A percentile compares a stretch with the other conserved stretches of the same genome.
These are phyloP conservation scores for Metarhizium brunneum DNA, from an alignment of 2,329 filamentous ascomycete genomes.

Conservation along the genomic window DNA sequence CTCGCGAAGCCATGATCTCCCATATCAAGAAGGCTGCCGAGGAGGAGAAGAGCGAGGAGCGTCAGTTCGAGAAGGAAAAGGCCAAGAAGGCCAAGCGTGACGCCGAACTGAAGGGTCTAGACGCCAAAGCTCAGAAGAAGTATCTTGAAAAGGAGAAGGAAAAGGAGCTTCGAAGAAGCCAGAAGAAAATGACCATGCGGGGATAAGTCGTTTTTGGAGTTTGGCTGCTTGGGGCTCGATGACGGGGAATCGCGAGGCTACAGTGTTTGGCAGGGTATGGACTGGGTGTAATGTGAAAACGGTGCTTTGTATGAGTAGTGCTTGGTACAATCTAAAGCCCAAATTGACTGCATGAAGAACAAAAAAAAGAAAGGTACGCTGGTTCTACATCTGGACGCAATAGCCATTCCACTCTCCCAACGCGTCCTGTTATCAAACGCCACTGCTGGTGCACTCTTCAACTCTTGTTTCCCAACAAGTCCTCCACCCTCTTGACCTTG, in stretches of 20 bases:
- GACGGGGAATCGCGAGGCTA: too few species aligned
- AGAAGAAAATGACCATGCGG: conserved; percentile 46
- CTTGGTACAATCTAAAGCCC: background rate
- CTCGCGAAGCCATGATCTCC: conserved; percentile 70
- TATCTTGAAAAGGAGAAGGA: conserved; percentile 74
- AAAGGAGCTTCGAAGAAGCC: conserved; percentile 52
- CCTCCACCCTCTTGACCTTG: conserved; percentile 59
- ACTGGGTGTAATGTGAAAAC: background rate
- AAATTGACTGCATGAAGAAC: background rate
- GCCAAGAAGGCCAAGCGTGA: conserved; percentile 87
- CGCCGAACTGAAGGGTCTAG: conserved; percentile 64
- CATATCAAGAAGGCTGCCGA: conserved; percentile 74
- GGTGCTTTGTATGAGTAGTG: background rate
- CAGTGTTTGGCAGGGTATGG: too few species aligned
- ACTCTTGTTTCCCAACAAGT: conserved; percentile 29
- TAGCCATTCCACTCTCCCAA: too few species aligned
- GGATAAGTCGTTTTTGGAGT: conserved; percentile 22
- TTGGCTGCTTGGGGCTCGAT: background rate
- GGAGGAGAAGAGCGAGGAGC: conserved; percentile 72
- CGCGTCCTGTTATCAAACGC: too few species aligned
- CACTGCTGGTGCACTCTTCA: too few species aligned
- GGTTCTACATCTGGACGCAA: too few species aligned
- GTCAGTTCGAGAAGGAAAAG: conserved; percentile 60
- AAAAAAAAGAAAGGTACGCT: too few species aligned
- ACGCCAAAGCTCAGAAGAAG: conserved; percentile 78